Evolutionary conservation across 352 stramenopile species (phyloP).

Genomic region (Plasmopara halstedii): DNA sequence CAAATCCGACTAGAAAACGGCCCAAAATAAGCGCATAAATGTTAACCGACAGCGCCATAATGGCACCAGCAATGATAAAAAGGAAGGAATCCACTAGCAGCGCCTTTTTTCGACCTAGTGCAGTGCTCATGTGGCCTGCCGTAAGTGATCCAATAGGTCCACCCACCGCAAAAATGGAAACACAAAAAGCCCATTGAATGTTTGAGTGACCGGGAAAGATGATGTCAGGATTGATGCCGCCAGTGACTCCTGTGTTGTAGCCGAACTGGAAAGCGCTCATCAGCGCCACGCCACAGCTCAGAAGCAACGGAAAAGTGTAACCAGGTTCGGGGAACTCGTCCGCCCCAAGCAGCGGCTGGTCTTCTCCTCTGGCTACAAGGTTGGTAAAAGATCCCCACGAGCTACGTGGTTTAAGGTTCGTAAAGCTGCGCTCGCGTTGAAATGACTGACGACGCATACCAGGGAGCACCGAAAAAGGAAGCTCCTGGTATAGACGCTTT

Average conservation of each 20-base stretch:
- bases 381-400: conserved; percentile 54
- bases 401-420: conserved; percentile 53
- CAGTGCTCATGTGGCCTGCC: conserved; percentile 45
- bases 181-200: conserved; percentile 56
- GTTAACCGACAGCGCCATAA: conserved; percentile 57
- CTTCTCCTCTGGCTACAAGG: conserved; percentile 49
- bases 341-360: conserved; percentile 52
- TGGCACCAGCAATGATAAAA: conserved; percentile 47
- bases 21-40: conserved; percentile 68
- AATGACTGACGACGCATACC: conserved; percentile 68
- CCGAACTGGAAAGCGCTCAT: conserved; percentile 68
- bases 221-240: conserved; percentile 47
- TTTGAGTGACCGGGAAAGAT: conserved; percentile 60
- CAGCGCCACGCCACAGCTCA: conserved; percentile 59
- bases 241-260: conserved; percentile 69
- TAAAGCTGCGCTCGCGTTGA: conserved; percentile 62
- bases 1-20: conserved; percentile 64
- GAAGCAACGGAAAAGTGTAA: conserved; percentile 56
- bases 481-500: conserved; percentile 63
- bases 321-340: conserved; percentile 56
- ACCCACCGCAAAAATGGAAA: conserved; percentile 61
- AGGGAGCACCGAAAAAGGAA: conserved; percentile 61
- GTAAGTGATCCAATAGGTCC: conserved; percentile 58
- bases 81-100: conserved; percentile 53
- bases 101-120: conserved; percentile 53